Base-by-base conservation (phyloP, 768 basidiomycete species). In the Trametes cinnabarina region DNA sequence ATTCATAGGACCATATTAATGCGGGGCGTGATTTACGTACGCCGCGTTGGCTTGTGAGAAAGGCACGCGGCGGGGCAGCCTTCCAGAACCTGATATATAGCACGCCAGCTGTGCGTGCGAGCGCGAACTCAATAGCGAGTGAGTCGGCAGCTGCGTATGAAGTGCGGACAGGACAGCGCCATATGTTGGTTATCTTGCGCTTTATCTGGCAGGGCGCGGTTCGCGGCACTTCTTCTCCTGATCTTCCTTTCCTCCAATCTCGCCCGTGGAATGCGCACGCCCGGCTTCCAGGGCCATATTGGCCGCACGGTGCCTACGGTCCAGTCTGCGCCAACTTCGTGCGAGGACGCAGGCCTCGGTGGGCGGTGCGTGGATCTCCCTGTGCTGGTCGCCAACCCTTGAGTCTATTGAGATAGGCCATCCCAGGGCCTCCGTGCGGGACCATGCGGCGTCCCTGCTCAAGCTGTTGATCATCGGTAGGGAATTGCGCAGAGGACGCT, bases 361-460 rank as follows among this genome's bases (percentile, higher is more conserved):
- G 30, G 51, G 51, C 51, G 41, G 51, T 43, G 51, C 51, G 51
- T 52, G 51, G 41, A 52, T 52, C 51, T 19, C 51, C 41, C 23
- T n/a, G 23, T 14, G 15, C n/a, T n/a, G 15, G 37, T 4, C n/a
- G 15, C 5, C 37, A 0, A 8, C 11, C n/a, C n/a, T 14, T 39
- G 37, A 39, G 7, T 15, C 17, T 14, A 39, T n/a, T n/a, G n/a
- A n/a, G n/a, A n/a, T n/a, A n/a, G n/a, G n/a, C n/a, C n/a, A n/a
- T n/a, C n/a, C n/a, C n/a, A n/a, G n/a, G n/a, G n/a, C 37, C 37
- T 39, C 17, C n/a, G 7, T 15, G 37, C 37, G 30, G 30, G 17
- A 39, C n/a, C n/a, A 14, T 39, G 37, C 37, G 37, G 37, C 37
- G 37, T 39, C 17, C 37, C 37, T 39, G 37, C 14, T 39, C 37